Percentiles rank a stretch among this genome's conserved stretches.
These are phyloP conservation scores for Gastroboletus turbinatus DNA, from an alignment of 1,284 basidiomycete genomes.

Conservation along the genomic window DNA sequence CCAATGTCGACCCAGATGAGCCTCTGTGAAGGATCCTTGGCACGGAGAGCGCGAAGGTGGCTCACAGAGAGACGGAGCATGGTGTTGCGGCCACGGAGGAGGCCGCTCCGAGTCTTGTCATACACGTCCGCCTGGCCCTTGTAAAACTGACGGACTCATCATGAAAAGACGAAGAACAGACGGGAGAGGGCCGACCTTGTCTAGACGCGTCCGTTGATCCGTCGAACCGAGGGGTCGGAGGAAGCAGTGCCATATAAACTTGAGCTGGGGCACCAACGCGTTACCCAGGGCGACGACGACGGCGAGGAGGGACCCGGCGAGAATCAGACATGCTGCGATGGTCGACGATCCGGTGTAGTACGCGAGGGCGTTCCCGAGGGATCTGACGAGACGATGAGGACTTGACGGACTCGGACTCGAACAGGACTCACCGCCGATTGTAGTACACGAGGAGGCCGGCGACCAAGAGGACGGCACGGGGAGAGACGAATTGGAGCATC, in stretches of 20 bases:
- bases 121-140: conserved; percentile 70
- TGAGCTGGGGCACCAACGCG: conserved; percentile 39
- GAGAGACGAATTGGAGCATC: conserved; percentile 10
- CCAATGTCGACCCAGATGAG: conserved; percentile 84
- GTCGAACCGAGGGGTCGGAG: conserved; percentile 39
- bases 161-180: not conserved
- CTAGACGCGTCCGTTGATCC: conserved; percentile 44
- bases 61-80: conserved; percentile 71
- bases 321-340: conserved; percentile 28
- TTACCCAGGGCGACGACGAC: conserved; percentile 24
- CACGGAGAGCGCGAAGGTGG: conserved; percentile 56
- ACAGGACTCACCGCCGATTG: conserved; percentile 11
- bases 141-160: conserved; percentile 49
- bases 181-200: conserved; percentile 35
- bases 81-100: conserved; percentile 69
- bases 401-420: too few species aligned
- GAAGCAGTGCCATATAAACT: conserved; percentile 51
- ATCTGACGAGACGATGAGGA: conserved; percentile 10
- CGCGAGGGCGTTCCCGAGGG: conserved; percentile 20
- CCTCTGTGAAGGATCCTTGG: conserved; percentile 42
- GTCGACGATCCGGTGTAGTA: conserved; percentile 33
- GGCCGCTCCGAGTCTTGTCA: conserved; percentile 58
- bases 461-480: conserved; percentile 20
- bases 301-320: conserved; percentile 24
- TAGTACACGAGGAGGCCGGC: conserved; percentile 18